Evolutionary conservation across 352 stramenopile species (phyloP), one percentile per base, ranked within the genome.

Genomic region (Globisporangium polare): DNA sequence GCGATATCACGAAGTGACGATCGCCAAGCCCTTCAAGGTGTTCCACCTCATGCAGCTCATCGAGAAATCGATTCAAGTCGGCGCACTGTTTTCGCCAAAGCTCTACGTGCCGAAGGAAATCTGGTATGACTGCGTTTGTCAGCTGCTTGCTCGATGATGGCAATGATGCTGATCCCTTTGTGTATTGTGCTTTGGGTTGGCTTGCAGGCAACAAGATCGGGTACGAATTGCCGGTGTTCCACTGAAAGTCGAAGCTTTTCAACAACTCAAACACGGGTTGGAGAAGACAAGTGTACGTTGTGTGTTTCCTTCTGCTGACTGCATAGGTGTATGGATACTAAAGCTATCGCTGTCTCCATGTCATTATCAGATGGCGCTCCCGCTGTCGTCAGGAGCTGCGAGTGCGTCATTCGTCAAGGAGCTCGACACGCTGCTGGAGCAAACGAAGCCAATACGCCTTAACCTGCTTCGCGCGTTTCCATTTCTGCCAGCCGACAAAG

Each of bases 1-100:
- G 5, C 75, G 75, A 10, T 88, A 88, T 61, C 70, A 84, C 37
- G 75, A 90, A 58, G 74, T 83, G 22, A 65, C 66, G 12, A 75
- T 89, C 33, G 47, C 68, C 35, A 69, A 77, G 54, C 78, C 78
- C 18, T 88, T 92, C 39, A 77, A 75, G 10, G 86, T 87, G 56
- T 94, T 92, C 64, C 73, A 90, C 46, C 60, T 94, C 41, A 89
- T 94, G 80, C 78, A 88, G 49, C 76, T 92, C 31, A 83, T 94
- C 47, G 78, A 94, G 42, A 86, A 86, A 57, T 90, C 78, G 15
- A 92, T 92, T 50, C 76, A 89, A 60, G 75, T 89, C 13, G 82
- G 84, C 10, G 80, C 82, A 12, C 67, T 89, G 24, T 88, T 94
- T 64, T 83, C 82, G 6, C 74, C 78, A 2, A 89, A 83, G 50